Evolutionary conservation across 2,329 filamentous ascomycete species (phyloP).

Genomic region (Alternaria triticina): DNA sequence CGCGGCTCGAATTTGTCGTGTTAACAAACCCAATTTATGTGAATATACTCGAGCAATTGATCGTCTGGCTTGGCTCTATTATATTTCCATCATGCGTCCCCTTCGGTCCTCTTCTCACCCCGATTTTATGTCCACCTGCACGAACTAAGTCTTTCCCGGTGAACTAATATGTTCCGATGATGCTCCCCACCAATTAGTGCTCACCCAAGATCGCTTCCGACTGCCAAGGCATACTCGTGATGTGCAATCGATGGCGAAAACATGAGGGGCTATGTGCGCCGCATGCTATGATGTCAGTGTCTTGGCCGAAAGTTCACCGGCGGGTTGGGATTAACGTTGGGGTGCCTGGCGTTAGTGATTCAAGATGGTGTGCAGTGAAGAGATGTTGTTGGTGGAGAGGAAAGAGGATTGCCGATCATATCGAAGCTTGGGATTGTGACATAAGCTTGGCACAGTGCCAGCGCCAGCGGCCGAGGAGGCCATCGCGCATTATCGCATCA

Average conservation of each 20-base stretch:
- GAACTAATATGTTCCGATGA: conserved; percentile 3
- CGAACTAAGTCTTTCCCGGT: conserved; percentile 8
- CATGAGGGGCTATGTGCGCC: conserved; percentile 10
- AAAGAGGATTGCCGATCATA: conserved; percentile 13
- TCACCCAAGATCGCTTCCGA: not conserved
- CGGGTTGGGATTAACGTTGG: conserved; percentile 5
- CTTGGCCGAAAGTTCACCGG: conserved; percentile 11
- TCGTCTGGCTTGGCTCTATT: not conserved
- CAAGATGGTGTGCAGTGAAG: conserved; percentile 15
- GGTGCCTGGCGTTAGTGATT: conserved; percentile 16
- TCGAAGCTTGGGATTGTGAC: not conserved
- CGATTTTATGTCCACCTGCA: conserved; percentile 10
- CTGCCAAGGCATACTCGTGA: conserved; percentile 10
- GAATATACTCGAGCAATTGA: not conserved
- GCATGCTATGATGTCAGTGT: conserved; percentile 20
- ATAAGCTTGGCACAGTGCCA: conserved; percentile 6
- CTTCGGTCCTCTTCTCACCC: conserved; percentile 10
- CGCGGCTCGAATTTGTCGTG: not conserved
- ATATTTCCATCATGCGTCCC: conserved; percentile 10
- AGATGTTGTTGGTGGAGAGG: conserved; percentile 19
- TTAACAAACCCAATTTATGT: not conserved
- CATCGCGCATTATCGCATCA: not conserved
- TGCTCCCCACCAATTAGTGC: conserved; percentile 13
- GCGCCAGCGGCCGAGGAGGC: conserved; percentile 3
- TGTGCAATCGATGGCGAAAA: conserved; percentile 15